phyloP scores from a whole-genome alignment of 2,329 filamentous ascomycete species.

The Penicillium sp. region DNA sequence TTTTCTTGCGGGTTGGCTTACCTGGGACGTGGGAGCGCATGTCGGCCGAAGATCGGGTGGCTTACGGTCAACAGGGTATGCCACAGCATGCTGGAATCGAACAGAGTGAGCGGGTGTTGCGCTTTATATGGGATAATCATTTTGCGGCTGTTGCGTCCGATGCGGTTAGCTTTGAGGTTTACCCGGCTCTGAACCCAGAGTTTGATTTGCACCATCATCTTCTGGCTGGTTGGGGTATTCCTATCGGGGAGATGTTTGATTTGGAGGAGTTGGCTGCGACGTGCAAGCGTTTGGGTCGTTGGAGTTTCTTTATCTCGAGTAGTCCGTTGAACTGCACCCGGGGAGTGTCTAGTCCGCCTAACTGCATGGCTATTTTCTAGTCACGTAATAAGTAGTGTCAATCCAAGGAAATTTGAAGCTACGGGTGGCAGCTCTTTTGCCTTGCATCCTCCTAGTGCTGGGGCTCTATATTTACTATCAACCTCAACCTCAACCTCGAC shows the following conservation, averaged over 20 bases:
- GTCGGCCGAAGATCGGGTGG: conserved; percentile 27
- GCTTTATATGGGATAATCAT: conserved; percentile 60
- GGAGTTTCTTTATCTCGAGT: conserved; percentile 43
- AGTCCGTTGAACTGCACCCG: conserved; percentile 41
- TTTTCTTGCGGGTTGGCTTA: conserved; percentile 42
- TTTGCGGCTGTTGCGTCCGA: conserved; percentile 63
- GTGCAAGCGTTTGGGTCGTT: conserved; percentile 35
- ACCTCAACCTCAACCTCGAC: too few species aligned
- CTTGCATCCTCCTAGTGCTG: too few species aligned
- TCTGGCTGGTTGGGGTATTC: conserved; percentile 40
- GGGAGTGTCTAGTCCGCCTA: conserved; percentile 45
- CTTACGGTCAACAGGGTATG: conserved; percentile 32
- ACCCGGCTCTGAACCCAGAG: conserved; percentile 38
- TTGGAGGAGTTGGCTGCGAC: conserved; percentile 37
- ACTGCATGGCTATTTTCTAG: conserved; percentile 47
- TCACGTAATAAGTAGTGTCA: neutral
- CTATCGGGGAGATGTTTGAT: conserved; percentile 45
- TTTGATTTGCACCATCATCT: conserved; percentile 41
- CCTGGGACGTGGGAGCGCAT: conserved; percentile 37
- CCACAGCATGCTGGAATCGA: conserved; percentile 41
- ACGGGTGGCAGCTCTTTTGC: too few species aligned
- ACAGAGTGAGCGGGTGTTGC: conserved; percentile 46
- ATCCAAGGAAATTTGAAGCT: neutral
- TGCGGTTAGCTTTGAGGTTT: conserved; percentile 58
- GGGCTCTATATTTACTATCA: too few species aligned